Percentiles rank a stretch among this genome's conserved stretches.
Evolutionary conservation across 208 protist species (phyloP).

Genomic region (Plasmodiophora brassicae): DNA sequence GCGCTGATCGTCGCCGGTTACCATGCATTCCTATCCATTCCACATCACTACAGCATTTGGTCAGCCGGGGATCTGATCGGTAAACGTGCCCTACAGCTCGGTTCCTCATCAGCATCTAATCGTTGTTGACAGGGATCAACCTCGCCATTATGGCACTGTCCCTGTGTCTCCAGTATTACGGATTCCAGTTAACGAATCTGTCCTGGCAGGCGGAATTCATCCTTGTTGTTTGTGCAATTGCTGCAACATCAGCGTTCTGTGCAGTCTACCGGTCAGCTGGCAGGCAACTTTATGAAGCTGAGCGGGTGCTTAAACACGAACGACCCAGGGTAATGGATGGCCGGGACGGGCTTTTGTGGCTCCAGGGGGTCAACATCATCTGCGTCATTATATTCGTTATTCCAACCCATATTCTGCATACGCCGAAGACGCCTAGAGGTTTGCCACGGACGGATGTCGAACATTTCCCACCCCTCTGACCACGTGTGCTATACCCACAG

Average conservation of each 20-base stretch:
- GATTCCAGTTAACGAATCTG: neutral
- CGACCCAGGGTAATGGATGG: neutral
- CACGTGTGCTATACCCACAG: neutral
- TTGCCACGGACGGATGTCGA: neutral
- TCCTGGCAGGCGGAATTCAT: neutral
- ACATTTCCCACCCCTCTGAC: neutral
- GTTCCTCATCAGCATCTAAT: neutral
- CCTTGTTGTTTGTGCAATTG: neutral
- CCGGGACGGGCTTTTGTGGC: neutral
- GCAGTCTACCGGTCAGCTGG: neutral
- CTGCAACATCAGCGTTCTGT: neutral
- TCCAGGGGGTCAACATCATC: neutral
- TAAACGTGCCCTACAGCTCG: neutral
- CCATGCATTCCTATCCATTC: neutral
- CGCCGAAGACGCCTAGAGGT: neutral
- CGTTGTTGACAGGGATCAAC: neutral
- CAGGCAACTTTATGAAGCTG: neutral
- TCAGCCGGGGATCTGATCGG: neutral
- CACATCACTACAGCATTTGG: neutral
- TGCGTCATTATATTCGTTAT: neutral
- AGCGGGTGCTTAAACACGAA: neutral
- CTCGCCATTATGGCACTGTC: neutral
- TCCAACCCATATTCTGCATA: neutral
- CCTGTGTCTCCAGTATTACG: neutral
- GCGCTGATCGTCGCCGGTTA: neutral